Percentiles rank a stretch among this genome's conserved stretches.
Conservation (phyloP, 2,329 filamentous ascomycete species). For the Chrysoporthe puriensis region DNA sequence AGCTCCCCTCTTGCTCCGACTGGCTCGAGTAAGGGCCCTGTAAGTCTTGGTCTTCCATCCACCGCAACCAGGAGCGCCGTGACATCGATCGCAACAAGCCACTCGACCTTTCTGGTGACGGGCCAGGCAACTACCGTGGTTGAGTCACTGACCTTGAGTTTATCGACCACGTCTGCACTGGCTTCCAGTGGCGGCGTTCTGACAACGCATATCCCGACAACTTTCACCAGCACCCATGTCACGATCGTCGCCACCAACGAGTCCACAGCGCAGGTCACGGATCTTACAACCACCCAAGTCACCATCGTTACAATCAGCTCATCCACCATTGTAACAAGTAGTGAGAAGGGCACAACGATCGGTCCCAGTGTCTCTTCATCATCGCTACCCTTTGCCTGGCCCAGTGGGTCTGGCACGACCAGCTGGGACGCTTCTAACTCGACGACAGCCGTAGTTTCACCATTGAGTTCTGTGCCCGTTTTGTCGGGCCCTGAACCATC, state of each 20-base stretch:
- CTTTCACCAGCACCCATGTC: slow-evolving; percentile 17
- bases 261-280: slow-evolving; percentile 26
- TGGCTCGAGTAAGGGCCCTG: not conserved
- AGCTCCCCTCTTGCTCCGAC: not conserved
- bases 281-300: slow-evolving; percentile 18
- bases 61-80: slow-evolving; percentile 15
- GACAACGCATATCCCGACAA: slow-evolving; percentile 10
- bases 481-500: not conserved
- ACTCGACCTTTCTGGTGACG: slow-evolving; percentile 19
- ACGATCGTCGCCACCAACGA: slow-evolving; percentile 22
- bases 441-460: not conserved
- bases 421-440: not conserved
- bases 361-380: not conserved
- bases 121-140: slow-evolving; percentile 14
- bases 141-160: slow-evolving; percentile 11
- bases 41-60: not conserved
- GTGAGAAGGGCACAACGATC: not conserved
- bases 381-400: not conserved
- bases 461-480: not conserved
- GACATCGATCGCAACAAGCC: slow-evolving; percentile 19
- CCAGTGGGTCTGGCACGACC: not conserved
- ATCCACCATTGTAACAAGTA: not conserved
- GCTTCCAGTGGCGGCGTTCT: not conserved
- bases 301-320: slow-evolving; percentile 15
- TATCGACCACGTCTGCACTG: not conserved